These are phyloP conservation scores for Phytophthora hibernalis DNA, from an alignment of 352 stramenopile species.

Conservation along the genomic window DNA sequence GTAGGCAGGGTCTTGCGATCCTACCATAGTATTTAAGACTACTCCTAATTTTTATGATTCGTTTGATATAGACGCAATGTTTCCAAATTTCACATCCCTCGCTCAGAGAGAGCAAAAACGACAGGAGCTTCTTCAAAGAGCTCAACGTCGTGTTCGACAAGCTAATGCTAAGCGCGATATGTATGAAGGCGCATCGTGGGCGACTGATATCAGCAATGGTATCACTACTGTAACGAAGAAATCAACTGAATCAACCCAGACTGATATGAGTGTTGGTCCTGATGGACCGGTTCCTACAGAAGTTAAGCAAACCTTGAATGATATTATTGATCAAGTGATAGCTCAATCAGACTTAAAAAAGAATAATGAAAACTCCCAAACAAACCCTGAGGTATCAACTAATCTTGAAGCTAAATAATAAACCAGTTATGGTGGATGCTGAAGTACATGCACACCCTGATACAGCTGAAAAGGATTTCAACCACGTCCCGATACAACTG, in stretches of 20 bases:
- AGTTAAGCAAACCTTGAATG: no score
- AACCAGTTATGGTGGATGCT: no score
- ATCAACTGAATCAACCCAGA: conserved; percentile 9
- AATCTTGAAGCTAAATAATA: not conserved
- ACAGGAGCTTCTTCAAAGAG: conserved; percentile 15
- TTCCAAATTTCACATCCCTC: not conserved
- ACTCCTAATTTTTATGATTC: conserved; percentile 7
- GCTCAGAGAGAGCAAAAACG: no score
- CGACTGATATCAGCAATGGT: conserved; percentile 4
- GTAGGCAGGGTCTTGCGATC: no score
- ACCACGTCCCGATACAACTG: no score
- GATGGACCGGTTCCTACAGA: no score
- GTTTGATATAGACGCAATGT: not conserved
- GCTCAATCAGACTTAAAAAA: conserved; percentile 17
- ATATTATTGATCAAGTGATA: no score
- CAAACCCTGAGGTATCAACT: conserved; percentile 9
- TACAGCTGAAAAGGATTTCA: no score
- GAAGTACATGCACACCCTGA: no score
- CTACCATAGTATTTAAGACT: no score
- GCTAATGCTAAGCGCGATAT: conserved; percentile 15
- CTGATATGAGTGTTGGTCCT: no score
- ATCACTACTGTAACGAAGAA: not conserved
- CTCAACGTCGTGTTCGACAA: conserved; percentile 16
- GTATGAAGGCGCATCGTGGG: conserved; percentile 28
- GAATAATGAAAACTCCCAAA: conserved; percentile 12